phyloP scores from a whole-genome alignment of 2,329 filamentous ascomycete genomes.

The Penicillium sp. region DNA sequence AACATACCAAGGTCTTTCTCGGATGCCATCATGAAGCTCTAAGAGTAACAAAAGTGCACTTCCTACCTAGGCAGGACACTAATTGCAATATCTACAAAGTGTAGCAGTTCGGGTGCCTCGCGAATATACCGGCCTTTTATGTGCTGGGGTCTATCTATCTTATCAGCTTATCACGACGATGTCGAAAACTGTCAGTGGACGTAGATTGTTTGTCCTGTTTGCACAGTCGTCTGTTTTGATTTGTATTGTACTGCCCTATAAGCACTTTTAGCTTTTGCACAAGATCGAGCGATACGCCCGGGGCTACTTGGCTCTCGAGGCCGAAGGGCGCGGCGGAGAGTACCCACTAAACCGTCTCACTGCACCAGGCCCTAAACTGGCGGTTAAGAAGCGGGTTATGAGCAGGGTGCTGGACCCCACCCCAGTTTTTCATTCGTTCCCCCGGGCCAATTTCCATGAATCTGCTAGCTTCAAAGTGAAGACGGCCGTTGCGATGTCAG shows the following conservation, averaged over 20 bases:
- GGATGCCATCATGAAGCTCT: slow-evolving; percentile 6
- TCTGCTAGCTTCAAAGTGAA: slow-evolving; percentile 1
- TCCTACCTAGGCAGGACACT: neutral
- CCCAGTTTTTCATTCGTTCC: slow-evolving; percentile 3
- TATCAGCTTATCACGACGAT: slow-evolving; percentile 11
- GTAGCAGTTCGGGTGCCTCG: neutral
- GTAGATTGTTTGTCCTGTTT: too few species aligned
- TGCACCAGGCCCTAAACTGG: neutral
- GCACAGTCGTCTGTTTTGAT: too few species aligned
- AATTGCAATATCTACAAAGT: neutral
- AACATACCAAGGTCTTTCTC: slow-evolving; percentile 9
- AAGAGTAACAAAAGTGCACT: neutral
- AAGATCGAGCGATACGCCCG: too few species aligned
- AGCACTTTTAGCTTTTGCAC: too few species aligned
- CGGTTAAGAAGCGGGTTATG: slow-evolving; percentile 3
- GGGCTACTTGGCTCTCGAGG: slow-evolving; percentile 17
- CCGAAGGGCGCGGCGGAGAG: slow-evolving; percentile 7
- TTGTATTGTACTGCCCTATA: too few species aligned
- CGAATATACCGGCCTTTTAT: neutral
- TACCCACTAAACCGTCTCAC: slow-evolving; percentile 5
- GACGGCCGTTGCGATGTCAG: neutral
- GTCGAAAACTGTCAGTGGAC: too few species aligned
- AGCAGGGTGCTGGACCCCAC: slow-evolving; percentile 2
- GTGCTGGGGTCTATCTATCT: slow-evolving; percentile 23
- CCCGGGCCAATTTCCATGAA: slow-evolving; percentile 1